Percentiles rank a stretch among this genome's conserved stretches.
These are phyloP conservation scores for Nemania sp. DNA, from an alignment of 2,329 filamentous ascomycete species.

Conservation along the genomic window DNA sequence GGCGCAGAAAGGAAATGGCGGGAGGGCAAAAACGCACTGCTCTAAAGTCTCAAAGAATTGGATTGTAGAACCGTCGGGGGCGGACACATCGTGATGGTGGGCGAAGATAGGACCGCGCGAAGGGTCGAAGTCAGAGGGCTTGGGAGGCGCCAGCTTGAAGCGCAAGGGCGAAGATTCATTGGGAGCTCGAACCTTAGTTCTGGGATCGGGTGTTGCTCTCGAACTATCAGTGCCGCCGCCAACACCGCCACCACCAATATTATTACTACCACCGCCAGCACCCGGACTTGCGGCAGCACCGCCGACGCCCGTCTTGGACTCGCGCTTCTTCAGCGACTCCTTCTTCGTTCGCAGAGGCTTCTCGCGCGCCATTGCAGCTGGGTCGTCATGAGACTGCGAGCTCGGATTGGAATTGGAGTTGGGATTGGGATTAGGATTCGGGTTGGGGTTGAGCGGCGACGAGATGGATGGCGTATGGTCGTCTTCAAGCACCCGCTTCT, in stretches of 20 bases:
- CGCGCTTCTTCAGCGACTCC: slow-evolving; percentile 69
- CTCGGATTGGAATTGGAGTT: slow-evolving; percentile 41
- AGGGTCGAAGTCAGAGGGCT: slow-evolving; percentile 62
- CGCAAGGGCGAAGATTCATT: slow-evolving; percentile 57
- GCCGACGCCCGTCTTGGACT: slow-evolving; percentile 53
- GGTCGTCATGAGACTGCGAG: slow-evolving; percentile 44
- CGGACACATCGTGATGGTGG: slow-evolving; percentile 56
- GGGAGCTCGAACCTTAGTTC: slow-evolving; percentile 46
- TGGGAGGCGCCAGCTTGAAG: slow-evolving; percentile 67
- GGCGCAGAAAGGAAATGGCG: neutral
- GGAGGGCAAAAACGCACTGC: slow-evolving; percentile 52
- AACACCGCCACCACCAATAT: neutral
- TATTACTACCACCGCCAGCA: neutral
- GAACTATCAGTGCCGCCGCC: slow-evolving; percentile 50
- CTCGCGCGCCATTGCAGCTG: slow-evolving; percentile 48
- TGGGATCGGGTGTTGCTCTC: slow-evolving; percentile 61
- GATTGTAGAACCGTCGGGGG: slow-evolving; percentile 53
- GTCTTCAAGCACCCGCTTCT: slow-evolving; percentile 69
- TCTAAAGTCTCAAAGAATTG: slow-evolving; percentile 67
- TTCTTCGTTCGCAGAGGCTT: slow-evolving; percentile 61
- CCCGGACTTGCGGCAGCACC: neutral
- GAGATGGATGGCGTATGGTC: slow-evolving; percentile 71
- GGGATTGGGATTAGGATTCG: too few relatives aligned
- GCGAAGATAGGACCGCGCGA: slow-evolving; percentile 61
- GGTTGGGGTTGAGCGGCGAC: slow-evolving; percentile 74